Conservation (phyloP, 225 moss, liverwort and hornwort genomes). For the Bryoerythrophyllum caledonicum region DNA sequence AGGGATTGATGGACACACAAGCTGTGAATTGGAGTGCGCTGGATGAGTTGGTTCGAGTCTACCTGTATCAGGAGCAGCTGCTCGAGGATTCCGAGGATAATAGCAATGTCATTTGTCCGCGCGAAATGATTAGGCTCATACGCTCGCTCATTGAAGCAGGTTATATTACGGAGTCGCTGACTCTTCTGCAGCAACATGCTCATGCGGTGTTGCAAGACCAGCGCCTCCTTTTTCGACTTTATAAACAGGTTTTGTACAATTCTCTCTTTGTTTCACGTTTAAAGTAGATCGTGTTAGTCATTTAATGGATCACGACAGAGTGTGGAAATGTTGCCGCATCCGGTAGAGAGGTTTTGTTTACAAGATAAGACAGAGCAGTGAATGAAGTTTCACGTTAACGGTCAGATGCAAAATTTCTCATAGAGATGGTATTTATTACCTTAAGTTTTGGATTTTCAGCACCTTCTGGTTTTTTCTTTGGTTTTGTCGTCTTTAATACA, state of each 20-base stretch:
- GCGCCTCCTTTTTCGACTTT: slow-evolving; percentile 71
- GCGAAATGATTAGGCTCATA: slow-evolving; percentile 49
- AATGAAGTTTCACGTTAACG: too few species aligned
- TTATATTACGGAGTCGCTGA: slow-evolving; percentile 57
- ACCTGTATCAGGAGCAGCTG: slow-evolving; percentile 59
- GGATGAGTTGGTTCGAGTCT: slow-evolving; percentile 73
- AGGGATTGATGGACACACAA: slow-evolving; percentile 62
- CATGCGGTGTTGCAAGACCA: slow-evolving; percentile 60
- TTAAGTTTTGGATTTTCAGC: neutral
- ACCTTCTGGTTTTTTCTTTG: neutral
- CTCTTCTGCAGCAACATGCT: slow-evolving; percentile 63
- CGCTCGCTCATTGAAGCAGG: slow-evolving; percentile 71
- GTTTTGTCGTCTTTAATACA: neutral
- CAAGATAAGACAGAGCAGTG: neutral
- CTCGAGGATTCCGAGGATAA: slow-evolving; percentile 39
- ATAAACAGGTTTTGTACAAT: slow-evolving; percentile 60
- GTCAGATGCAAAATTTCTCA: neutral
- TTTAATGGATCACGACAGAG: too few species aligned
- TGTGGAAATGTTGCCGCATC: too few species aligned
- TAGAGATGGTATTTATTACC: neutral
- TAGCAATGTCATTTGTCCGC: slow-evolving; percentile 24
- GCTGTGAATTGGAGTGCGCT: slow-evolving; percentile 69
- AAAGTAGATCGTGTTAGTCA: too few species aligned
- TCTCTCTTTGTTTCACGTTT: neutral
- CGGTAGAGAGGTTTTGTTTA: too few species aligned